Conservation (phyloP, 2,329 filamentous ascomycete species). For the Drechslerella coelobrocha region DNA sequence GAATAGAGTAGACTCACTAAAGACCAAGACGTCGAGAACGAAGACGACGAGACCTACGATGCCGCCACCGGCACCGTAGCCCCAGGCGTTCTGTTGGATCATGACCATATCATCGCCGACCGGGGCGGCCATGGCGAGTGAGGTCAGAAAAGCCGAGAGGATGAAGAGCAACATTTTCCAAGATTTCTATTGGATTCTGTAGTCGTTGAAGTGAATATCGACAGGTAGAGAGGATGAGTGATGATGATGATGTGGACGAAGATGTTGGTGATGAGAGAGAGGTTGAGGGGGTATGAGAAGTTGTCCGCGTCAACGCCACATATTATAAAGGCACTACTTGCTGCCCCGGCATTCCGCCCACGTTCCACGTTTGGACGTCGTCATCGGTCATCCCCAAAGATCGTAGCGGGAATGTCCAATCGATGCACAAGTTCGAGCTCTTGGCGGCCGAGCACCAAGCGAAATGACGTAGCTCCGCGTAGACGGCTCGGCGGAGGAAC, state of each 20-base stretch:
- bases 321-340: neutral
- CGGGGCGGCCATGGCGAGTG: conserved; percentile 63
- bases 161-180: conserved; percentile 59
- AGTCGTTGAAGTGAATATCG: neutral
- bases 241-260: neutral
- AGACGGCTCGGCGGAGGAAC: neutral
- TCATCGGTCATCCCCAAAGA: neutral
- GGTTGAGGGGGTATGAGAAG: too few species aligned
- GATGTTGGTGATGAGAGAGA: too few species aligned
- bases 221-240: neutral
- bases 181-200: too few species aligned
- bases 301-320: neutral
- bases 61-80: conserved; percentile 69
- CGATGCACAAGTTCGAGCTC: too few species aligned
- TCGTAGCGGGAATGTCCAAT: neutral
- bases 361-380: neutral
- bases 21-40: conserved; percentile 69
- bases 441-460: neutral
- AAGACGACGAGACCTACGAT: conserved; percentile 69
- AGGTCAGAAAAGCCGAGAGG: conserved; percentile 64
- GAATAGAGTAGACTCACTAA: conserved; percentile 61
- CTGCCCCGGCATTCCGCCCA: too few species aligned
- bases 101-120: conserved; percentile 58
- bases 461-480: neutral
- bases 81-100: conserved; percentile 61